Conservation (phyloP, 805 yeast genomes). For the Candida odintsovae region DNA sequence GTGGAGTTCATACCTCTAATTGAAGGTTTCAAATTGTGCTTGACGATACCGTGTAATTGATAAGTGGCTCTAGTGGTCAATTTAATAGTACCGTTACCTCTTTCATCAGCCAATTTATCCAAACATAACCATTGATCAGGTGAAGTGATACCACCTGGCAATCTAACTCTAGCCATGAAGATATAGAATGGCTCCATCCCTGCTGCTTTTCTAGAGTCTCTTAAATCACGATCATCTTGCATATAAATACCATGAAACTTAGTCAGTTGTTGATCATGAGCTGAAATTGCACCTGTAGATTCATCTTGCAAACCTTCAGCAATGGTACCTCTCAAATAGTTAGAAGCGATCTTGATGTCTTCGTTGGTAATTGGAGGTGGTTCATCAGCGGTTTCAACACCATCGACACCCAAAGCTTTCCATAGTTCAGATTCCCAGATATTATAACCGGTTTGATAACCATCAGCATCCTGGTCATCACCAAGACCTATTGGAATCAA, state of each 20-base stretch:
- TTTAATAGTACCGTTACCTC: conserved; percentile 92
- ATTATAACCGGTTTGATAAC: conserved; percentile 84
- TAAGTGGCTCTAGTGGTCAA: conserved; percentile 95
- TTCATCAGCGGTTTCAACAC: conserved; percentile 76
- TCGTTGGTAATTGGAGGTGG: conserved; percentile 93
- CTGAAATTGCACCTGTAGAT: conserved; percentile 86
- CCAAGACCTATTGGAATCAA: conserved; percentile 80
- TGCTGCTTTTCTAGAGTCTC: conserved; percentile 87
- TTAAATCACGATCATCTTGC: conserved; percentile 96
- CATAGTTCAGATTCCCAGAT: conserved; percentile 82
- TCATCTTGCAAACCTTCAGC: conserved; percentile 77
- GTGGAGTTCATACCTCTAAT: conserved; percentile 90
- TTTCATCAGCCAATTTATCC: conserved; percentile 71
- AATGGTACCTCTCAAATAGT: conserved; percentile 89
- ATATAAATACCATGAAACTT: conserved; percentile 97
- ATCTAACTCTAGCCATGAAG: conserved; percentile 94
- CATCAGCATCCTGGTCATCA: conserved; percentile 97
- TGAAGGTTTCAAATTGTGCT: conserved; percentile 82
- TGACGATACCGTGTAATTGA: conserved; percentile 93
- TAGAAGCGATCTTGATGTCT: conserved; percentile 85
- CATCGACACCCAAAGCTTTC: conserved; percentile 85
- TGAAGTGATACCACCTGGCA: conserved; percentile 88
- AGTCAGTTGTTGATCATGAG: conserved; percentile 88
- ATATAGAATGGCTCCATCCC: conserved; percentile 94
- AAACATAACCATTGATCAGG: conserved; percentile 86